Base-by-base conservation (phyloP, 2,329 filamentous ascomycete species). In the Ophiostoma himal-ulmi region DNA sequence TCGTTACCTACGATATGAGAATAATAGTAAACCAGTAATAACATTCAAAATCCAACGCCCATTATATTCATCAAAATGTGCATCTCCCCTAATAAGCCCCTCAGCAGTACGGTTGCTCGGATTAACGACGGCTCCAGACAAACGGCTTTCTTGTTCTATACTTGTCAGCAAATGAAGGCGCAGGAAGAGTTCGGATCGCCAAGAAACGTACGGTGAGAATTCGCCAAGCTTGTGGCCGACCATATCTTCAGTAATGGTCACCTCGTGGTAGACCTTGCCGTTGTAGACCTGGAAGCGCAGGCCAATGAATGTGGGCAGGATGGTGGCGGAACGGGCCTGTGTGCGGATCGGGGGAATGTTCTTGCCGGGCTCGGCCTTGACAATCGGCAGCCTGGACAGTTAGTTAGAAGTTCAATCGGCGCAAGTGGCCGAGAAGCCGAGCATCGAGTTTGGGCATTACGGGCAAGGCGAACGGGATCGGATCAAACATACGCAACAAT, bases 221-320 rank as follows among this genome's bases (percentile, higher is more conserved):
- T 97, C 94, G 76, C 94, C 94, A 75, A 97, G 84, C 82, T 97
- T 97, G 81, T 95, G 91, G 69, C 94, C 94, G 68, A 97, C 94
- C 94, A 97, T 97, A 77, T 97, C 92, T 79, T 97, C 94, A 20
- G 93, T 96, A 73, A 97, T 91, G 74, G 84, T 85, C 70, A 97
- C 85, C 75, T 95, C 91, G 75, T 90, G 82, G 80, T 97, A 97
- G 41, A 86, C 86, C 83, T 95, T 96, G 77, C 94, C 94, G 79
- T 97, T 96, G 82, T 97, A 91, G 72, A 97, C 87, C 80, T 94
- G 90, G 80, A 97, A 97, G 78, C 88, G 89, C 76, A 96, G 83
- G 17, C 93, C 93, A 69, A 97, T 92, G 78, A 97, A 97, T 80
- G 91, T 96, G 73, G 94, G 94, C 70, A 97, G 85, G 76, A 97